Percentiles rank a stretch among this genome's conserved stretches.
These are phyloP conservation scores for Harringtonia lauricola DNA, from an alignment of 2,329 filamentous ascomycete genomes.

Conservation along the genomic window DNA sequence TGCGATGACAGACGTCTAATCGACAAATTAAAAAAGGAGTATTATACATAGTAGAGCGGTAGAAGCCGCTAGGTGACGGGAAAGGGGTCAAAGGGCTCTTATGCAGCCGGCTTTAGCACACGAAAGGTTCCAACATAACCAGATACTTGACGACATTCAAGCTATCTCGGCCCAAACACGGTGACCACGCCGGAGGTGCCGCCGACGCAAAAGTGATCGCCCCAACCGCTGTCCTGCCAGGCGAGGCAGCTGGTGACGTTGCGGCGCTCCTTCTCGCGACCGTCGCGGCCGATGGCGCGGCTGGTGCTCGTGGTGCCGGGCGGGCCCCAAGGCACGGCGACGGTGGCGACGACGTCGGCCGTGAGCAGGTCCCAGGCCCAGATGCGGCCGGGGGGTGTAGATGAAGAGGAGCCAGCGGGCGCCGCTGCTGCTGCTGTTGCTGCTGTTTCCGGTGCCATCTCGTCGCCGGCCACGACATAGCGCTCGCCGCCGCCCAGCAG, in stretches of 20 bases:
- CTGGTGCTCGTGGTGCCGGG: conserved; percentile 30
- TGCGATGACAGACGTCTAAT: no score
- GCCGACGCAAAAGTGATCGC: conserved; percentile 53
- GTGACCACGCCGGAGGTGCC: conserved; percentile 56
- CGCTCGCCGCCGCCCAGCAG: conserved; percentile 66
- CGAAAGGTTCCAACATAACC: no score
- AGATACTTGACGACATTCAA: no score
- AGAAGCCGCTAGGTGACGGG: no score
- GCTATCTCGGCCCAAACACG: conserved; percentile 36
- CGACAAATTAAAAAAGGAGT: no score
- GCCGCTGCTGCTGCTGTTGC: conserved; percentile 7
- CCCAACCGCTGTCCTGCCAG: conserved; percentile 51
- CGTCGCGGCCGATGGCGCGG: conserved; percentile 45
- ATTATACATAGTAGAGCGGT: no score
- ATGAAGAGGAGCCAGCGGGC: background rate
- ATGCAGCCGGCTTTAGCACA: no score
- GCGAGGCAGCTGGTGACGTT: conserved; percentile 53
- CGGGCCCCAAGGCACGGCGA: conserved; percentile 46
- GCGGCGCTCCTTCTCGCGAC: conserved; percentile 45
- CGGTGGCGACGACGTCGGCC: conserved; percentile 53
- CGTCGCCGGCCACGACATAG: conserved; percentile 71
- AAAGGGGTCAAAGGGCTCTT: no score
- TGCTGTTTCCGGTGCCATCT: conserved; percentile 33
- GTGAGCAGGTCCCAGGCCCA: conserved; percentile 79
- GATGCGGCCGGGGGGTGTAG: conserved; percentile 44